These are phyloP conservation scores for Fusarium luffae DNA, from an alignment of 2,329 filamentous ascomycete genomes.

Conservation along the genomic window DNA sequence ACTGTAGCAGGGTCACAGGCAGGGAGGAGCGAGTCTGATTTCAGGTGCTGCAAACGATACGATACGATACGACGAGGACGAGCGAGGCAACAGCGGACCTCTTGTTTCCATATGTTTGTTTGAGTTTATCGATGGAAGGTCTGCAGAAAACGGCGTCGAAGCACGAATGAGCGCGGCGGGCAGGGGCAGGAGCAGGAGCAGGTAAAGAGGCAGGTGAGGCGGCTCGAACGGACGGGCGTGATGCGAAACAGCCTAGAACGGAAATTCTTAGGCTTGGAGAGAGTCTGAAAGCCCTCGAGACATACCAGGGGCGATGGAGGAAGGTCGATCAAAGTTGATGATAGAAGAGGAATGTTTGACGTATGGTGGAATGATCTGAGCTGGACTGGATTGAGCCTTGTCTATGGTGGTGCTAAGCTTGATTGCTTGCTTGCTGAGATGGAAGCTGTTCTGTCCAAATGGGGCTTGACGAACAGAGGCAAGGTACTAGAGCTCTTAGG, in stretches of 20 bases:
- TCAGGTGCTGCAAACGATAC: neutral
- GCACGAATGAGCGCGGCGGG: conserved; percentile 19
- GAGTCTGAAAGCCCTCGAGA: conserved; percentile 29
- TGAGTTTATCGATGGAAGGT: conserved; percentile 24
- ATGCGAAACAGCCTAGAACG: conserved; percentile 33
- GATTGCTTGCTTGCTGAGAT: conserved; percentile 20
- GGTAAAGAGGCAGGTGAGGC: conserved; percentile 8
- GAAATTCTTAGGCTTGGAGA: conserved; percentile 31
- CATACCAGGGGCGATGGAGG: conserved; percentile 29
- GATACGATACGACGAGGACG: neutral
- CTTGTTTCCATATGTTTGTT: conserved; percentile 27
- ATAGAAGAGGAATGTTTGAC: conserved; percentile 45
- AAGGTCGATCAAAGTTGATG: conserved; percentile 43
- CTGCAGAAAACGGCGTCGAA: conserved; percentile 33
- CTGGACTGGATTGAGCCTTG: conserved; percentile 36
- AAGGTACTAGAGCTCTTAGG: conserved; percentile 20
- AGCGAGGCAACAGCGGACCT: conserved; percentile 30
- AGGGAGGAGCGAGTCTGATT: conserved; percentile 34
- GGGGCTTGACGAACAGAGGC: conserved; percentile 33
- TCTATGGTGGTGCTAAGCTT: conserved; percentile 26
- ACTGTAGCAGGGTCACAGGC: conserved; percentile 32
- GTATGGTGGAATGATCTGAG: conserved; percentile 46
- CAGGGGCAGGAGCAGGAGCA: neutral
- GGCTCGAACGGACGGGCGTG: conserved; percentile 22
- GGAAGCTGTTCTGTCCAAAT: conserved; percentile 35